Conservation (phyloP, 169 alveolate genomes). For the Ichthyophthirius multifiliis region DNA sequence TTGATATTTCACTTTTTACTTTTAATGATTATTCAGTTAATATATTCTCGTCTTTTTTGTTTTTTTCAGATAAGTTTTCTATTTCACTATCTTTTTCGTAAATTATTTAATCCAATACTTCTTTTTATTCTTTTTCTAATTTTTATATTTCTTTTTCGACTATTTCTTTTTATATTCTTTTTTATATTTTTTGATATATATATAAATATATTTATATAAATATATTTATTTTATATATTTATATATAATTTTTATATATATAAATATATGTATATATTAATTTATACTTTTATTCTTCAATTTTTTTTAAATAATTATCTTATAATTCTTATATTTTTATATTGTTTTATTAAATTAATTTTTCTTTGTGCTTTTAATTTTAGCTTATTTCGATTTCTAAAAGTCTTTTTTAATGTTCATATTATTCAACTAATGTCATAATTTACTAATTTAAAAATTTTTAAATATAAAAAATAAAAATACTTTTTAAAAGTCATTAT, state of each 20-base stretch:
- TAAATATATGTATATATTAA: no score
- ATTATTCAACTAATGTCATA: conserved; percentile 55
- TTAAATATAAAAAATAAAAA: conserved; percentile 54
- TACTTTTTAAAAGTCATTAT: conserved; percentile 65
- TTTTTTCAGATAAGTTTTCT: conserved; percentile 20
- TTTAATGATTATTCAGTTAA: conserved; percentile 29
- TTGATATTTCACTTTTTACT: conserved; percentile 36
- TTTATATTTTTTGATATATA: no score
- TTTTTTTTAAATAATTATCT: conserved; percentile 11
- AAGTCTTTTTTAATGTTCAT: conserved; percentile 76
- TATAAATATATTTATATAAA: no score
- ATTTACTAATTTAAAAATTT: conserved; percentile 55
- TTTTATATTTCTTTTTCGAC: conserved; percentile 55
- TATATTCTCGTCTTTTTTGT: background rate
- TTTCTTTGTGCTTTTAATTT: conserved; percentile 17
- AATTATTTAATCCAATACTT: conserved; percentile 22
- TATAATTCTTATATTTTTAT: conserved; percentile 51
- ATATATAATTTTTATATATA: no score
- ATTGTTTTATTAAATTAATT: conserved; percentile 57
- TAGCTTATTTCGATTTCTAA: conserved; percentile 31
- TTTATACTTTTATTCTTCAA: conserved; percentile 39
- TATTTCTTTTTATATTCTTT: conserved; percentile 62
- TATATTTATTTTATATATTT: no score
- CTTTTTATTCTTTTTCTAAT: conserved; percentile 49
- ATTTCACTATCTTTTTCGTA: conserved; percentile 50